Conservation (phyloP, 257 asterid species). For the Euphrasia confusa region DNA sequence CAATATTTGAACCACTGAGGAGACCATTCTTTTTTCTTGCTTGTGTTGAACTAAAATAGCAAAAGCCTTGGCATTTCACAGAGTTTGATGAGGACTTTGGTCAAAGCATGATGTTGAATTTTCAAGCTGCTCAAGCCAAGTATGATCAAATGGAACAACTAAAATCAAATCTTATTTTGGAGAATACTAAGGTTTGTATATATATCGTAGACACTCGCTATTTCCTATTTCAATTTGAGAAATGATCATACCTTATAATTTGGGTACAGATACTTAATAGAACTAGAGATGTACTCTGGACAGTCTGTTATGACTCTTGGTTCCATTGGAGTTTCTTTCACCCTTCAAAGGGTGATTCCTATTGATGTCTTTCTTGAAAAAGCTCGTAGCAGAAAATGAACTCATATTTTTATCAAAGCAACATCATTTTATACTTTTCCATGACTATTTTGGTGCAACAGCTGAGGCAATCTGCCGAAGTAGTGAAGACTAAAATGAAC, state of each 20-base stretch:
- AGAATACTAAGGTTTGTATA: slow-evolving; percentile 53
- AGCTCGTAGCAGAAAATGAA: slow-evolving; percentile 8
- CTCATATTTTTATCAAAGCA: neutral
- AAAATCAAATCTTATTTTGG: slow-evolving; percentile 41
- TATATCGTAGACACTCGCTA: slow-evolving; percentile 23
- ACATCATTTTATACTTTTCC: slow-evolving; percentile 16
- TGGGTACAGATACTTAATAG: slow-evolving; percentile 10
- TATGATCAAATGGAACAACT: slow-evolving; percentile 45
- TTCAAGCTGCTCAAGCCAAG: slow-evolving; percentile 52
- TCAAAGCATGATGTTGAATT: slow-evolving; percentile 32
- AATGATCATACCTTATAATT: slow-evolving; percentile 12
- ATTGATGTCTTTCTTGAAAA: slow-evolving; percentile 7
- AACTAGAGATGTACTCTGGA: neutral
- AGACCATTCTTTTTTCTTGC: slow-evolving; percentile 10
- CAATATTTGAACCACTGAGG: slow-evolving; percentile 10
- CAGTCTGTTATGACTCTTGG: slow-evolving; percentile 15
- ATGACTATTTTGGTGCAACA: slow-evolving; percentile 32
- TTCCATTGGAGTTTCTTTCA: slow-evolving; percentile 8
- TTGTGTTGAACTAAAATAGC: slow-evolving; percentile 17
- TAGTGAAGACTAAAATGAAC: slow-evolving; percentile 43
- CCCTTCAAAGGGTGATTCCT: slow-evolving; percentile 7
- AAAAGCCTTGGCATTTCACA: slow-evolving; percentile 30
- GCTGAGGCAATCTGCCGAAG: slow-evolving; percentile 56
- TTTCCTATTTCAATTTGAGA: slow-evolving; percentile 11
- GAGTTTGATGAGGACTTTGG: slow-evolving; percentile 34